phyloP scores from a whole-genome alignment of 805 yeast genomes.

The Candida broadrunensis region DNA sequence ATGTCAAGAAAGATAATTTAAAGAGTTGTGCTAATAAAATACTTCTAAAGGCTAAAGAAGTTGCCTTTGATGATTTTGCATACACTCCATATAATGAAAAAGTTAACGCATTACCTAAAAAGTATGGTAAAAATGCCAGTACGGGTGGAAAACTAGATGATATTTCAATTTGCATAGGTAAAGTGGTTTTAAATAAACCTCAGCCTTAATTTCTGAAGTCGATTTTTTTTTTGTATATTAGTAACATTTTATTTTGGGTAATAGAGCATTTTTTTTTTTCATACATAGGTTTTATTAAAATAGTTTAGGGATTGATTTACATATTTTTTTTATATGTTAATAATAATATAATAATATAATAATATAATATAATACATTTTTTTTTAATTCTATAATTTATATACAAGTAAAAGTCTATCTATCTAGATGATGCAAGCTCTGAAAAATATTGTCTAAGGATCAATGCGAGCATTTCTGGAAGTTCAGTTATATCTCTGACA shows the following conservation, averaged over 20 bases:
- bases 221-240: slow-evolving; percentile 3
- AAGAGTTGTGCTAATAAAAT: slow-evolving; percentile 39
- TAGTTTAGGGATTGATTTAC: too few species aligned
- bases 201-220: too few species aligned
- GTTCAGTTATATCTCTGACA: slow-evolving; percentile 81
- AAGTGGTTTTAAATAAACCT: slow-evolving; percentile 22
- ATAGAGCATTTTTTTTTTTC: neutral
- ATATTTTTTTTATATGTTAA: neutral
- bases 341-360: slow-evolving; percentile 2
- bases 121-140: slow-evolving; percentile 28
- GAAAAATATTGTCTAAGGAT: slow-evolving; percentile 91
- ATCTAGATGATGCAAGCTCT: slow-evolving; percentile 38
- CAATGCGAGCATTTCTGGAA: slow-evolving; percentile 87
- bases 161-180: slow-evolving; percentile 49
- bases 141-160: slow-evolving; percentile 57
- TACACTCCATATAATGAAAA: slow-evolving; percentile 53
- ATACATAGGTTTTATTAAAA: neutral
- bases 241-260: neutral
- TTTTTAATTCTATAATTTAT: slow-evolving; percentile 1
- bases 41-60: slow-evolving; percentile 43
- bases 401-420: neutral
- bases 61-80: slow-evolving; percentile 52
- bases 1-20: slow-evolving; percentile 22
- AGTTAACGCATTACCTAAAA: slow-evolving; percentile 40
- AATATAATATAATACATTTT: neutral